phyloP scores from a whole-genome alignment of 2,329 filamentous ascomycete species.

The Exophiala oligosperma region DNA sequence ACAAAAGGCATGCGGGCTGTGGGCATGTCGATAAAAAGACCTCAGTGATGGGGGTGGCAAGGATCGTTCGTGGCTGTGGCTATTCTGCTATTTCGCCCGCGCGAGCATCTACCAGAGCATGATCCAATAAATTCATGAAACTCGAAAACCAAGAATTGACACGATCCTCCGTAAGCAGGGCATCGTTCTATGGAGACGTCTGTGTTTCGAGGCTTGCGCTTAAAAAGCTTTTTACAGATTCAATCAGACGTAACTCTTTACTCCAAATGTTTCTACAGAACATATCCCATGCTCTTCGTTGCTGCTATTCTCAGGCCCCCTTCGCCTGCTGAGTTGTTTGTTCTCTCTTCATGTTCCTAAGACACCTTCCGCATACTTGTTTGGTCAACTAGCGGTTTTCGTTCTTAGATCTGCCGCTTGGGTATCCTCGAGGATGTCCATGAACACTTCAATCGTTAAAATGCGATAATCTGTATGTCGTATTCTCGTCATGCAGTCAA shows the following conservation, averaged over 20 bases:
- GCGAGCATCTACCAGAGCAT: conserved; percentile 20
- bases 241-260: too few relatives aligned
- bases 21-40: conserved; percentile 13
- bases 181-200: not conserved
- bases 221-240: not conserved
- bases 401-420: too few relatives aligned
- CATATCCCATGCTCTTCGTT: too few relatives aligned
- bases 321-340: too few relatives aligned
- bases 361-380: too few relatives aligned
- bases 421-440: too few relatives aligned
- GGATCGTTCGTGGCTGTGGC: conserved; percentile 16
- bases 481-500: not conserved
- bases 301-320: too few relatives aligned
- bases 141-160: not conserved
- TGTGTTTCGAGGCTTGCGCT: not conserved
- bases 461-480: too few relatives aligned
- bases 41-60: conserved; percentile 6
- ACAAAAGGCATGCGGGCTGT: conserved; percentile 15
- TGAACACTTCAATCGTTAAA: too few relatives aligned
- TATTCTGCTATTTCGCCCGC: conserved; percentile 12
- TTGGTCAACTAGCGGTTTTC: too few relatives aligned
- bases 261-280: too few relatives aligned
- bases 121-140: conserved; percentile 26
- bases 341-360: too few relatives aligned
- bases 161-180: not conserved